Base-by-base conservation (phyloP, 495 filamentous ascomycete species). In the Tetracladium setigerum region DNA sequence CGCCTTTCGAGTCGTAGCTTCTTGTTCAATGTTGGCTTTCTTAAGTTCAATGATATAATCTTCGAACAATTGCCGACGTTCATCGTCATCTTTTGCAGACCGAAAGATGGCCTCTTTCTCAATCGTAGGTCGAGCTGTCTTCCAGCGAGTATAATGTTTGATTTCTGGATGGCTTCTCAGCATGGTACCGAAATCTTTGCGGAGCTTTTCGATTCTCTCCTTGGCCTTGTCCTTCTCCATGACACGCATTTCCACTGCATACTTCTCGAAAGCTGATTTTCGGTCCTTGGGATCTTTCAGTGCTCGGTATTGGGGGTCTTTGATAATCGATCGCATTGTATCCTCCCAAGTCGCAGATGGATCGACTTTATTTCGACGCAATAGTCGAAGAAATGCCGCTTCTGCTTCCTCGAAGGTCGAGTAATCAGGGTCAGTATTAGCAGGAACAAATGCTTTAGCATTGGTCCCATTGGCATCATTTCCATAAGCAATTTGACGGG, bases 131-230 rank as follows among this genome's bases (percentile, higher is more conserved):
- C 87, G 83, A 47, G 90, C 90, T 27, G 86, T 96, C 74, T 87
- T 96, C 94, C 94, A 98, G 46, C 90, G 85, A 49, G 90, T 96
- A 67, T 95, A 97, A 56, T 95, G 82, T 67, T 91, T 94, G 62
- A 99, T 97, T 69, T 97, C 92, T 57, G 90, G 88, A 65, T 97
- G 94, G 51, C 89, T 90, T 64, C 83, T 87, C 55, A 97, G 73
- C 92, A 99, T 99, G 44, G 82, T 90, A 57, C 81, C 83, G 69
- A 97, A 99, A 70, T 97, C 91, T 64, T 86, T 74, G 52, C 89
- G 87, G 55, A 97, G 76, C 67, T 95, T 97, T 57, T 88, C 79
- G 60, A 94, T 79, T 69, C 92, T 84, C 69, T 96, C 92, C 66
- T 92, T 92, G 61, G 89, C 89, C 59, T 86, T 85, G 56, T 94